These are phyloP conservation scores for Rhexocercosporidium sp. DNA, from an alignment of 2,329 filamentous ascomycete species.

Conservation along the genomic window DNA sequence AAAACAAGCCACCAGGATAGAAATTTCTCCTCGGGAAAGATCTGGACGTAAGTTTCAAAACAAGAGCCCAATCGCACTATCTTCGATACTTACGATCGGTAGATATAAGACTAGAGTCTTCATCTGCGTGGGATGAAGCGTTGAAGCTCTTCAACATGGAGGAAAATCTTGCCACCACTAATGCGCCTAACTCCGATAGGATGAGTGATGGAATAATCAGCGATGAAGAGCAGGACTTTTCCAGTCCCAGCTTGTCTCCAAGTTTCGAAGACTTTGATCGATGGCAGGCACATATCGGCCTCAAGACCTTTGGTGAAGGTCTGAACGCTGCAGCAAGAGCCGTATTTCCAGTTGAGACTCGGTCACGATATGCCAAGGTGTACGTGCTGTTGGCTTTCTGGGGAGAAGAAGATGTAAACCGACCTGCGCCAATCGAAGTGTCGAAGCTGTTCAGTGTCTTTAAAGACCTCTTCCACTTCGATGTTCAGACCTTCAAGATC, in stretches of 20 bases:
- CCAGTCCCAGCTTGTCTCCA: conserved; percentile 3
- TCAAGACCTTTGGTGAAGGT: conserved; percentile 32
- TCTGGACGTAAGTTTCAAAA: not conserved
- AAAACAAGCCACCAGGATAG: not conserved
- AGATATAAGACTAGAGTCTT: not conserved
- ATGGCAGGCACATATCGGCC: conserved; percentile 30
- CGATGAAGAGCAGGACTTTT: conserved; percentile 18
- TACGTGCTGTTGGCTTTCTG: conserved; percentile 34
- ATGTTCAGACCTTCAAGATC: conserved; percentile 33
- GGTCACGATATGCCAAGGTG: conserved; percentile 30
- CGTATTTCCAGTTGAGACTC: conserved; percentile 26
- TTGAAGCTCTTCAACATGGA: conserved; percentile 7
- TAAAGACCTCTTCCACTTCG: conserved; percentile 30
- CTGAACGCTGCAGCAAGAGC: conserved; percentile 33
- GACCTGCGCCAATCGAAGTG: conserved; percentile 24
- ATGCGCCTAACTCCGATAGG: conserved; percentile 3
- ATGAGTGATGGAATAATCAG: conserved; percentile 8
- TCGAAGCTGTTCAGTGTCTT: conserved; percentile 28
- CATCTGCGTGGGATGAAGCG: not conserved
- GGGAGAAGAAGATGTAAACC: conserved; percentile 27
- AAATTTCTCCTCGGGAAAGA: not conserved
- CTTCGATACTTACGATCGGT: not conserved
- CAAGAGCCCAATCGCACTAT: not conserved
- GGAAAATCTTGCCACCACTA: not conserved
- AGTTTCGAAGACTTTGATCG: conserved; percentile 25